Evolutionary conservation across 2,329 filamentous ascomycete genomes (phyloP).

Genomic region (Acrodontium crateriforme): DNA sequence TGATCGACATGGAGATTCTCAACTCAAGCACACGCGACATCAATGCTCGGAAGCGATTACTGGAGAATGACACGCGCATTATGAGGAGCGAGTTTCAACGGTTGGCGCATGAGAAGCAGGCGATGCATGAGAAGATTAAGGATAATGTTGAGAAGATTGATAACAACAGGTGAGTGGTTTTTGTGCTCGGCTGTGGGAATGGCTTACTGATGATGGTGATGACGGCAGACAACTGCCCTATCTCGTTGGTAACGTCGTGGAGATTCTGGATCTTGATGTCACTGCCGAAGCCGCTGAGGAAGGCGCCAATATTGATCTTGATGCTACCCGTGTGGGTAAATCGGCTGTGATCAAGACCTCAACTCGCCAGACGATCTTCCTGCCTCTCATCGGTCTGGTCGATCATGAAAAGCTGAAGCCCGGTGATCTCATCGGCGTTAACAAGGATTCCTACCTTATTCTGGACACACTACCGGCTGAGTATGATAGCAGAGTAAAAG

Average conservation of each 20-base stretch:
- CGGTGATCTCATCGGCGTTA: slow-evolving; percentile 91
- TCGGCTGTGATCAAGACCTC: slow-evolving; percentile 99
- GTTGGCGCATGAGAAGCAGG: slow-evolving; percentile 84
- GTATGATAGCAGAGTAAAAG: slow-evolving; percentile 97
- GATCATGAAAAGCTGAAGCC: slow-evolving; percentile 92
- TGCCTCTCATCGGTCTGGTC: slow-evolving; percentile 91
- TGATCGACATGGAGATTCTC: slow-evolving; percentile 87
- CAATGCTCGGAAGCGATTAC: slow-evolving; percentile 71
- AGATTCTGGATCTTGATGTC: slow-evolving; percentile 91
- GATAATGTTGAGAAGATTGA: slow-evolving; percentile 98
- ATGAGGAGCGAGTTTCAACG: slow-evolving; percentile 97
- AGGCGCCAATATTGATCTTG: slow-evolving; percentile 94
- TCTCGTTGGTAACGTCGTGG: slow-evolving; percentile 94
- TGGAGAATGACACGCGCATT: slow-evolving; percentile 96
- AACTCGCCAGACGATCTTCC: slow-evolving; percentile 94
- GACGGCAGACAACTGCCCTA: slow-evolving; percentile 77
- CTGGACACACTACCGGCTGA: slow-evolving; percentile 93
- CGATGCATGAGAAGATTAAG: slow-evolving; percentile 98
- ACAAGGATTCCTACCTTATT: slow-evolving; percentile 97
- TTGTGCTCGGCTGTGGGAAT: background rate
- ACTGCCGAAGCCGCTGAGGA: slow-evolving; percentile 93
- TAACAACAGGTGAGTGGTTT: slow-evolving; percentile 68
- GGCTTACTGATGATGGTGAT: slow-evolving; percentile 4
- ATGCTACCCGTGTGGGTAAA: slow-evolving; percentile 92
- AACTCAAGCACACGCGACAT: slow-evolving; percentile 91